Conservation (phyloP, 495 filamentous ascomycete genomes). For the Neohortaea acidophila region DNA sequence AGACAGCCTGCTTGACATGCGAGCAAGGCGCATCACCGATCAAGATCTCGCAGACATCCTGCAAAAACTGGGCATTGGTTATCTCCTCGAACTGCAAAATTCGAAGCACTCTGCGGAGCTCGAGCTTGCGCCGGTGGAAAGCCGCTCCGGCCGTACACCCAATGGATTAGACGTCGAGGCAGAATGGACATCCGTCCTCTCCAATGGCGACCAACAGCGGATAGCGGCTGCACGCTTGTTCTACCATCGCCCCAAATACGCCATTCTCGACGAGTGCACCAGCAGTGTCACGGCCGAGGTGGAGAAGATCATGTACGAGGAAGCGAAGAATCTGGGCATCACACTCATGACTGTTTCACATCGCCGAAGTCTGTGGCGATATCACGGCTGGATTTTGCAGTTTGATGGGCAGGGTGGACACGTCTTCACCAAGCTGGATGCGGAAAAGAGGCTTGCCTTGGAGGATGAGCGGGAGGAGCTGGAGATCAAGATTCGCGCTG, state of each 20-base stretch:
- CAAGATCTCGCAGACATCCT: conserved; percentile 64
- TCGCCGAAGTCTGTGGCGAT: conserved; percentile 84
- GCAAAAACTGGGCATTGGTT: conserved; percentile 61
- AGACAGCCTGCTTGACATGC: conserved; percentile 75
- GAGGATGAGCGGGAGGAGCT: conserved; percentile 97
- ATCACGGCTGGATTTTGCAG: conserved; percentile 82
- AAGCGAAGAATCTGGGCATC: conserved; percentile 75
- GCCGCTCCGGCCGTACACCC: background rate
- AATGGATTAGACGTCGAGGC: conserved; percentile 82
- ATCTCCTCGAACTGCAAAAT: conserved; percentile 58
- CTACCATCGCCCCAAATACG: conserved; percentile 83
- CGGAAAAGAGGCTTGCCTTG: conserved; percentile 64
- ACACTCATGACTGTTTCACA: conserved; percentile 95
- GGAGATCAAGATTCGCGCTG: conserved; percentile 63
- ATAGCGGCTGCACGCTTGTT: conserved; percentile 94
- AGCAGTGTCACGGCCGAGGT: conserved; percentile 83
- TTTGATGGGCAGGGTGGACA: conserved; percentile 90
- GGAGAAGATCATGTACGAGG: conserved; percentile 93
- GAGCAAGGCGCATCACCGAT: conserved; percentile 68
- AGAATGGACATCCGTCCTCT: conserved; percentile 88
- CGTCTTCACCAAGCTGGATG: conserved; percentile 81
- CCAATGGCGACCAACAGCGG: conserved; percentile 85
- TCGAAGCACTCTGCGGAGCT: background rate
- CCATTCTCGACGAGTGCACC: conserved; percentile 95
- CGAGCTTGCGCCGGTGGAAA: background rate